Conservation (phyloP, 2,329 filamentous ascomycete genomes). For the Aschersonia sp. region DNA sequence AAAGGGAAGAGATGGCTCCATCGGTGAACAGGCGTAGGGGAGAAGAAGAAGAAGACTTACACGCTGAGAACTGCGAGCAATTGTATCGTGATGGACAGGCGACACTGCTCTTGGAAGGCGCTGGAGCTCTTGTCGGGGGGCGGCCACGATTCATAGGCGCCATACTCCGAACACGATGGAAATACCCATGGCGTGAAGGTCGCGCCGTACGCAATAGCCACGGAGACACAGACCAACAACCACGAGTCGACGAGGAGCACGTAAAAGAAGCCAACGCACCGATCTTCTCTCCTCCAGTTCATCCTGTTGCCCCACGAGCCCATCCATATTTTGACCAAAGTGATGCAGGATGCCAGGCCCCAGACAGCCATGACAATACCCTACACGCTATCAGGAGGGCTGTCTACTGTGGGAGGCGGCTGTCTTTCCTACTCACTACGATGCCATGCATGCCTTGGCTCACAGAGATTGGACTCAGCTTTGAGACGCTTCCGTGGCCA, state of each 20-base stretch:
- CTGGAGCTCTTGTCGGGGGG: neutral
- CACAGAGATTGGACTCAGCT: neutral
- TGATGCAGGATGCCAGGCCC: neutral
- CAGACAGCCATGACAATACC: constrained; percentile 1
- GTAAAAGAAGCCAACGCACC: constrained; percentile 2
- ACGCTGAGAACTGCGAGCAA: neutral
- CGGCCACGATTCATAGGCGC: neutral
- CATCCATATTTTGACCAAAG: neutral
- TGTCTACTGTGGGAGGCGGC: neutral
- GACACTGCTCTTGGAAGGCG: neutral
- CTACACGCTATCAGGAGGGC: neutral
- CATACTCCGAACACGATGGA: neutral
- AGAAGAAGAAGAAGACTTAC: neutral
- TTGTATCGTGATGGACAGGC: neutral
- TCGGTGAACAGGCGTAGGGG: no score
- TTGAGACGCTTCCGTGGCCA: neutral
- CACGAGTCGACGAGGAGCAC: constrained; percentile 1
- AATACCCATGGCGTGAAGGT: neutral
- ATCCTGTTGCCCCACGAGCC: neutral
- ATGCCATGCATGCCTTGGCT: constrained; percentile 3
- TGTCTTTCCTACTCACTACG: neutral
- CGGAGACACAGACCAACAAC: constrained; percentile 1
- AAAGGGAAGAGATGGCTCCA: no score
- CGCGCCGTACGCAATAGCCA: neutral
- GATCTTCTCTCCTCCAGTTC: neutral